These are phyloP conservation scores for Trichoderma sp. DNA, from an alignment of 2,329 filamentous ascomycete genomes.

Conservation along the genomic window DNA sequence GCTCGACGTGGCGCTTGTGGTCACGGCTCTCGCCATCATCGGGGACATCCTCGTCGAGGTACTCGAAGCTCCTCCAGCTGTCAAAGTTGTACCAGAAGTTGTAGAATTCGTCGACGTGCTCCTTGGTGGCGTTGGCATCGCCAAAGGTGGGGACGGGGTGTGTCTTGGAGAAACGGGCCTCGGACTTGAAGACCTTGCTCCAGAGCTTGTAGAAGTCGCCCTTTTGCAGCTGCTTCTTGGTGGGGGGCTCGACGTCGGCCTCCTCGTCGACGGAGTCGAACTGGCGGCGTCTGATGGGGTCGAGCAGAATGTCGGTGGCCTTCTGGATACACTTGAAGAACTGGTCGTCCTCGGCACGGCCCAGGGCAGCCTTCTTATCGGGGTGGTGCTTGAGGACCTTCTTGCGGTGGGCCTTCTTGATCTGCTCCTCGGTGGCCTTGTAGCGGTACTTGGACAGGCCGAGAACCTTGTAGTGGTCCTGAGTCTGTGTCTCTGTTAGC, in stretches of 20 bases:
- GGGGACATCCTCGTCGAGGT: constrained; percentile 97
- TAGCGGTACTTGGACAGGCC: constrained; percentile 90
- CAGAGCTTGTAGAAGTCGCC: constrained; percentile 96
- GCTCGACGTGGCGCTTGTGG: constrained; percentile 97
- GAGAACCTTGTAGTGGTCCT: constrained; percentile 98
- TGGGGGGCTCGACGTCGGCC: constrained; percentile 87
- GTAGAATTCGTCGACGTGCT: constrained; percentile 94
- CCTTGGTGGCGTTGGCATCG: constrained; percentile 78
- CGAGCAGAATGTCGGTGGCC: constrained; percentile 88
- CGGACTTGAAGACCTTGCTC: constrained; percentile 85
- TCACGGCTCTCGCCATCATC: constrained; percentile 99
- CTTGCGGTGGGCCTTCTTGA: constrained; percentile 98
- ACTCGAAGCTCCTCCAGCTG: constrained; percentile 96
- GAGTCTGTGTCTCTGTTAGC: constrained; percentile 54
- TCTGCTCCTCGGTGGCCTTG: constrained; percentile 94
- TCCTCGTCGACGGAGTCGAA: constrained; percentile 96
- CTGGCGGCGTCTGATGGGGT: constrained; percentile 89
- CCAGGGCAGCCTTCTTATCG: constrained; percentile 95
- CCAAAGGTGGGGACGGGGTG: constrained; percentile 89
- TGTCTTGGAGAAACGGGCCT: constrained; percentile 87
- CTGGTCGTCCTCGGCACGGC: constrained; percentile 85
- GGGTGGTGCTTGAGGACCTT: constrained; percentile 99
- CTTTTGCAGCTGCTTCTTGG: constrained; percentile 85
- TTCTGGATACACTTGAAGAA: constrained; percentile 99
- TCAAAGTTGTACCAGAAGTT: constrained; percentile 99